Conservation (phyloP, 345 rosid species). For the Eucalyptus albens region DNA sequence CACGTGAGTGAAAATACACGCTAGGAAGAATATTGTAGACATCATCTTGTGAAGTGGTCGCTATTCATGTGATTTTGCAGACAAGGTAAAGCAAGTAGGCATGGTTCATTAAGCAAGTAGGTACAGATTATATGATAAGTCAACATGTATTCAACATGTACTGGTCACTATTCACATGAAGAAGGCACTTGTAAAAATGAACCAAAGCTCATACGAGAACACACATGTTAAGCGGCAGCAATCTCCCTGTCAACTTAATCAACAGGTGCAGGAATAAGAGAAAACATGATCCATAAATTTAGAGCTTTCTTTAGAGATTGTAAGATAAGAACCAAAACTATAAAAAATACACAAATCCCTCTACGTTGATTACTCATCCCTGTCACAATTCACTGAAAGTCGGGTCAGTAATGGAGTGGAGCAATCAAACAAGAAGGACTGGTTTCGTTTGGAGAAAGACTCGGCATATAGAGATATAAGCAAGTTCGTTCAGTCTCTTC, state of each 20-base stretch:
- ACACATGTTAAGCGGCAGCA: not conserved
- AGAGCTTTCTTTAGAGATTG: not conserved
- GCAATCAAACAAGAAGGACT: not conserved
- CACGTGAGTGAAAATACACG: not conserved
- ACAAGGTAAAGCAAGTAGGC: not conserved
- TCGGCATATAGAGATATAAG: not conserved
- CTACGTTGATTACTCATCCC: not conserved
- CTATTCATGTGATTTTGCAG: not conserved
- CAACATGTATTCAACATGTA: not conserved
- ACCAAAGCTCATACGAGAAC: not conserved
- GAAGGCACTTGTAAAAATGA: not conserved
- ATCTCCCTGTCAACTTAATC: not conserved
- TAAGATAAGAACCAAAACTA: not conserved
- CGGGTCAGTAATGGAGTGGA: not conserved
- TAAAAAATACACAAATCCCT: not conserved
- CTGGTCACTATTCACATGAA: not conserved
- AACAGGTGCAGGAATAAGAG: not conserved
- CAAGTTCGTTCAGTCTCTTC: not conserved
- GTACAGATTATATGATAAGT: not conserved
- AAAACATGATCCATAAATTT: not conserved
- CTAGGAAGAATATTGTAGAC: not conserved
- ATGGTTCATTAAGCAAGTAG: not conserved
- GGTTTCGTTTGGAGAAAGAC: not conserved
- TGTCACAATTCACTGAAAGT: not conserved
- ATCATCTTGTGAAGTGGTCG: not conserved